Evolutionary conservation across 768 basidiomycete species (phyloP), one percentile per base, ranked within the genome.

Genomic region (Hygrocybe punicea): DNA sequence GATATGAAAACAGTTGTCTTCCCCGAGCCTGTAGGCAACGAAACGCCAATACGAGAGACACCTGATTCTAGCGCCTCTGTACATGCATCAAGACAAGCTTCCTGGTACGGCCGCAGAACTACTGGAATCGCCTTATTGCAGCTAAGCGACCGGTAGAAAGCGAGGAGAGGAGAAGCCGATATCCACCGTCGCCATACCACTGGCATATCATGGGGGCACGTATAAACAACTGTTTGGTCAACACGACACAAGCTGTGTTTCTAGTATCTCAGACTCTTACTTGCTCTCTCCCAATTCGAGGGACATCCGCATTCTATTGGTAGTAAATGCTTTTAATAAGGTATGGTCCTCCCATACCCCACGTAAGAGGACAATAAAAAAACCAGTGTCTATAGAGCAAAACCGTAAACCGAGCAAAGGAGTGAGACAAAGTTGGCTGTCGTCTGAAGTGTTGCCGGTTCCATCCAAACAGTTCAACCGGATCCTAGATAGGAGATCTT

Each of bases 1-100:
- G 84, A 83, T 36, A 94, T 84, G 72, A 98, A 98, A 53, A 97
- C 87, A 0, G 91, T 90, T 0, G 95, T 98, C 72, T 98, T 98
- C 4, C 85, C 85, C 16, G 90, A 82, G 23, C 92, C 93, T 33
- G 91, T 92, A 42, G 93, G 92, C 5, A 92, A 73, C 6, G 89
- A 92, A 19, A 93, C 87, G 14, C 91, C 92, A 16, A 93, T 86
- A 25, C 92, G 84, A 6, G 85, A 81, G 45, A 72, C 72, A n/a
- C 93, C 91, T 24, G 76, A 69, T 19, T 73, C 66, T 14, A 96
- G 75, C 7, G 94, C 90, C 17, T 83, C 81, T 2, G 84, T 72
- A 68, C 93, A 95, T 4, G 89, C 84, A 13, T 83, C 74, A 24
- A 98, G 75, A 66, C 92, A 94, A 8, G 81, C 77, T 60, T 89